A percentile compares a stretch with the other conserved stretches of the same genome.
These are phyloP conservation scores for Saccharomyces pastorianus DNA, from an alignment of 1,139 yeast genomes.

Conservation along the genomic window DNA sequence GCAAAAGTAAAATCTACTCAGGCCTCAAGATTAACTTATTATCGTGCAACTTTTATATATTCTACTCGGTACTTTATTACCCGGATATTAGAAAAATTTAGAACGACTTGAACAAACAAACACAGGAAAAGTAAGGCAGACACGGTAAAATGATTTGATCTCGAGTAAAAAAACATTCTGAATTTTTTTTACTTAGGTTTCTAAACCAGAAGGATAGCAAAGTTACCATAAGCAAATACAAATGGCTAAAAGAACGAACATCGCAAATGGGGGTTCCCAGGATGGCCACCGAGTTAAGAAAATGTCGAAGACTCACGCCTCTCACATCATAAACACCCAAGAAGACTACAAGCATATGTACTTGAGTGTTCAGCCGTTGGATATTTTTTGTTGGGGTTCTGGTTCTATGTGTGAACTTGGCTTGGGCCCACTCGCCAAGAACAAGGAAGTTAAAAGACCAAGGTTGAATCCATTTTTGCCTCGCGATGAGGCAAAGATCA, in stretches of 20 bases:
- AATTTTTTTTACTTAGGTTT: background rate
- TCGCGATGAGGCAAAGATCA: constrained; percentile 55
- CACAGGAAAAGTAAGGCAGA: background rate
- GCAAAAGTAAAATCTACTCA: too few species aligned
- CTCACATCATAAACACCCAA: constrained; percentile 24
- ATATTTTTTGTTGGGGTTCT: constrained; percentile 88
- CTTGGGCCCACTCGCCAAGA: constrained; percentile 78
- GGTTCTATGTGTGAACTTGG: constrained; percentile 98
- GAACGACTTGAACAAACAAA: background rate
- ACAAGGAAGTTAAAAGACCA: constrained; percentile 92
- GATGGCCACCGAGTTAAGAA: constrained; percentile 14
- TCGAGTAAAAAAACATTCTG: background rate
- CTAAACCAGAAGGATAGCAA: background rate
- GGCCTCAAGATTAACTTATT: too few species aligned
- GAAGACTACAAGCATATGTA: constrained; percentile 27
- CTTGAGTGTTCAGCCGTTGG: constrained; percentile 40
- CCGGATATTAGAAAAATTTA: background rate
- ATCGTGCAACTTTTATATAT: too few species aligned
- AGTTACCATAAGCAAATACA: background rate
- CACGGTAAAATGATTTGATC: background rate
- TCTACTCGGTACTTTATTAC: background rate
- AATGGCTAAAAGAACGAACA: constrained; percentile 18
- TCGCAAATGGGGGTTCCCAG: constrained; percentile 13
- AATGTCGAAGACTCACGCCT: constrained; percentile 22
- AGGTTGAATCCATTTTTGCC: constrained; percentile 73